Conservation (phyloP, 2,329 filamentous ascomycete species). For the Epichloe bromicola region DNA sequence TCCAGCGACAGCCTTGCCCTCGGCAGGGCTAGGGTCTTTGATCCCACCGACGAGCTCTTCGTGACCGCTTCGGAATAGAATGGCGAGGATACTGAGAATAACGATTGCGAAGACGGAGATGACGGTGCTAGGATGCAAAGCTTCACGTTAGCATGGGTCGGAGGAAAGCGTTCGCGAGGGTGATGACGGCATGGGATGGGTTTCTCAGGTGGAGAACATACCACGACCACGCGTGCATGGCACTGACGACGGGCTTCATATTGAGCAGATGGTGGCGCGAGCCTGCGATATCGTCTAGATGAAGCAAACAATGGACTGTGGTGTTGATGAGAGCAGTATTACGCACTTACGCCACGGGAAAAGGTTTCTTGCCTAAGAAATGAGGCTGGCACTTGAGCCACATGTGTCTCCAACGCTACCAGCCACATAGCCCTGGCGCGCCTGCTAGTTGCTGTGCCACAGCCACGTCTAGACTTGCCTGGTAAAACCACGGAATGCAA, state of each 20-base stretch:
- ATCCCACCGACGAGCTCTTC: conserved; percentile 71
- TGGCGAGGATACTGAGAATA: conserved; percentile 49
- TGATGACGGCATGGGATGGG: not conserved
- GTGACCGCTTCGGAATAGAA: conserved; percentile 67
- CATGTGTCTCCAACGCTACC: not conserved
- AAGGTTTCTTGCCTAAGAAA: not conserved
- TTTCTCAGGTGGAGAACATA: conserved; percentile 30
- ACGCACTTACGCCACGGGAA: not conserved
- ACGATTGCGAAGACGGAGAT: conserved; percentile 53
- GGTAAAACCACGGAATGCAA: no score
- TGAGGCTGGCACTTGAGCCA: not conserved
- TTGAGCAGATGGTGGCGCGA: conserved; percentile 19
- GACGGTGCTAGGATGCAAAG: conserved; percentile 46
- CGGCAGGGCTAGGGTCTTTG: conserved; percentile 56
- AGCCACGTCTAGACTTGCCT: no score
- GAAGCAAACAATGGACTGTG: not conserved
- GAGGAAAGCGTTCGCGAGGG: not conserved
- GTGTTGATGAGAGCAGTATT: not conserved
- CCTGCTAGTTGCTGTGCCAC: no score
- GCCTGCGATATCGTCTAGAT: not conserved
- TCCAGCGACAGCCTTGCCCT: conserved; percentile 65
- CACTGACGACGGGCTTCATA: conserved; percentile 92
- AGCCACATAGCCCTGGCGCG: not conserved
- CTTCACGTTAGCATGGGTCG: conserved; percentile 11
- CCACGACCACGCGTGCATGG: conserved; percentile 93